Evolutionary conservation across 306 rosid species (phyloP).

Genomic region (Malus fusca): DNA sequence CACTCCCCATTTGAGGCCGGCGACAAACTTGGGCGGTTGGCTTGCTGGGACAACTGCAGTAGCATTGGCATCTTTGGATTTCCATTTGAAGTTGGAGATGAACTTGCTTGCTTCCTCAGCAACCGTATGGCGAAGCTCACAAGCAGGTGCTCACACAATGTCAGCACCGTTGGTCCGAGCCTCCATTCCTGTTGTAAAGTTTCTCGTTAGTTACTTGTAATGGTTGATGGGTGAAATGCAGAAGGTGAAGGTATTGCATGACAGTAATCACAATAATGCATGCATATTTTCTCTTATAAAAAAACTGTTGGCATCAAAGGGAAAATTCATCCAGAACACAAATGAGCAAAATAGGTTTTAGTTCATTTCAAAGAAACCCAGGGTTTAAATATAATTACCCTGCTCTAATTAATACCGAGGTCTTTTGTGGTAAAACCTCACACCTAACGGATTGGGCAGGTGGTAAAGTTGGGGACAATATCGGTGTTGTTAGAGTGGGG

Average conservation of each 20-base stretch:
- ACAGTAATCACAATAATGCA: no score
- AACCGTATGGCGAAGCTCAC: conserved; percentile 88
- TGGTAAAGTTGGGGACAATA: no score
- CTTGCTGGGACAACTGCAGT: conserved; percentile 18
- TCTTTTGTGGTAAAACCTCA: no score
- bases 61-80: conserved; percentile 20
- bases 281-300: no score
- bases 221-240: background rate
- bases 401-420: no score
- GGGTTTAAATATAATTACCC: no score
- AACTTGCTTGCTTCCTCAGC: conserved; percentile 59
- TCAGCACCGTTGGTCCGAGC: conserved; percentile 71
- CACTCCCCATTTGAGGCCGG: conserved; percentile 58
- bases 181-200: conserved; percentile 62
- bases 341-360: no score
- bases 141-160: conserved; percentile 76
- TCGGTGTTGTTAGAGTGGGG: no score
- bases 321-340: no score
- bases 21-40: conserved; percentile 20
- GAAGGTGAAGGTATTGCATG: background rate
- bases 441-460: no score
- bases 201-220: conserved; percentile 2
- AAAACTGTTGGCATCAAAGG: no score
- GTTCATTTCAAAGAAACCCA: no score
- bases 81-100: conserved; percentile 34